Evolutionary conservation across 352 stramenopile species (phyloP).

Genomic region (Thraustotheca clavata): DNA sequence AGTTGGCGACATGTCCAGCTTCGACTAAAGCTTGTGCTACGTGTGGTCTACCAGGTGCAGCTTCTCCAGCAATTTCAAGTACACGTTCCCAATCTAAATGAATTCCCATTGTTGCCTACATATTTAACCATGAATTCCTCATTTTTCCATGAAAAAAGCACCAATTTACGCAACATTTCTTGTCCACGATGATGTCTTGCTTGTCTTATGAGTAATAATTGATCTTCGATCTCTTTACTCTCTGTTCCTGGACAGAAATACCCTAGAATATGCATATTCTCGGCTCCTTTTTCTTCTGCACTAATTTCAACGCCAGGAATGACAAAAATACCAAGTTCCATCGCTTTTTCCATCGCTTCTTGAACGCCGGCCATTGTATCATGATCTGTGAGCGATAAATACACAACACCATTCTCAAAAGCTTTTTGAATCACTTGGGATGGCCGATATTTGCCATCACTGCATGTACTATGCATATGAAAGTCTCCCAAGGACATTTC

Average conservation of each 20-base stretch:
- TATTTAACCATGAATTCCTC: not conserved
- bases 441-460: constrained; percentile 70
- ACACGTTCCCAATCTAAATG: constrained; percentile 73
- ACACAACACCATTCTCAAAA: constrained; percentile 63
- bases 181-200: constrained; percentile 73
- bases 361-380: constrained; percentile 77
- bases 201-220: constrained; percentile 71
- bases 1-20: constrained; percentile 58
- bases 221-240: constrained; percentile 52
- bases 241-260: constrained; percentile 82
- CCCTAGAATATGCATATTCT: constrained; percentile 80
- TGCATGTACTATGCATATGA: constrained; percentile 77
- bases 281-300: constrained; percentile 68
- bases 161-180: constrained; percentile 74
- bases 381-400: constrained; percentile 79
- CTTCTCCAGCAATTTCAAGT: constrained; percentile 73
- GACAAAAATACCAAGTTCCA: constrained; percentile 58
- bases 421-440: constrained; percentile 67
- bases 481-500: constrained; percentile 54
- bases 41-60: constrained; percentile 65
- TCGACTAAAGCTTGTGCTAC: constrained; percentile 75
- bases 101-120: constrained; percentile 72
- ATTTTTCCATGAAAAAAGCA: constrained; percentile 27
- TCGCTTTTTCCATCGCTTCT: constrained; percentile 58
- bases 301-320: constrained; percentile 81